Evolutionary conservation across 208 protist genomes (phyloP), one percentile per base, ranked within the genome.

Genomic region (Herpetomonas samuelpessoai): DNA sequence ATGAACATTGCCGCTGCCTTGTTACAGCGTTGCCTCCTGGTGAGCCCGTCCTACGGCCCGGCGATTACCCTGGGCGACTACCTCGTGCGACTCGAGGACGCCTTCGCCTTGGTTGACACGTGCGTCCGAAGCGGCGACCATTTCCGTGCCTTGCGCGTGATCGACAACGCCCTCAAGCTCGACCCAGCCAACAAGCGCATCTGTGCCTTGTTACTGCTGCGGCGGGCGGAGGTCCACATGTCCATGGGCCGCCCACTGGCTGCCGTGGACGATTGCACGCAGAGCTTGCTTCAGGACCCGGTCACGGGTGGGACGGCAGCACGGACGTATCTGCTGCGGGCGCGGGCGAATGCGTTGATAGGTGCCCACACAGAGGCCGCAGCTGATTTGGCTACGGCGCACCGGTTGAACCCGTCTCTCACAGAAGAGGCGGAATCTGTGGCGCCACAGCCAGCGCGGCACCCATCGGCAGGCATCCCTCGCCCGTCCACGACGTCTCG

Each of bases 1-100:
- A 57, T 91, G 25, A 86, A 87, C 57, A 73, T 93, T 35, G 79
- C 90, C 18, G 87, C 84, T 2, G 71, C 69, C 16, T 65, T 92
- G 46, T 57, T 91, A 45, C 65, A 82, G 61, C 81, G 81, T 9
- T 91, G 82, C 51, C 62, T 96, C 26, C 54, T 54, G 3, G 47
- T 90, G 19, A 57, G 67, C 28, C 78, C 87, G 7, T 29, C 41
- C 22, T 89, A 86, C 69, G 58, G 68, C 1, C 81, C 85, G 12
- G 87, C 86, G 9, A 51, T 88, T 51, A 14, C 70, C 6, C 69
- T 96, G 18, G 87, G 79, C 24, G 65, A 83, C 52, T 87, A 89
- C 50, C 62, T 96, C 35, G 68, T 90, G 1, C 54, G 68, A 1
- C 55, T 85, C 9, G 90, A 93, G 70, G 78, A 86, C 30, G 56